A percentile compares a stretch with the other conserved stretches of the same genome.
Conservation (phyloP, 2,329 filamentous ascomycete genomes). For the Westerdykella ornata region DNA sequence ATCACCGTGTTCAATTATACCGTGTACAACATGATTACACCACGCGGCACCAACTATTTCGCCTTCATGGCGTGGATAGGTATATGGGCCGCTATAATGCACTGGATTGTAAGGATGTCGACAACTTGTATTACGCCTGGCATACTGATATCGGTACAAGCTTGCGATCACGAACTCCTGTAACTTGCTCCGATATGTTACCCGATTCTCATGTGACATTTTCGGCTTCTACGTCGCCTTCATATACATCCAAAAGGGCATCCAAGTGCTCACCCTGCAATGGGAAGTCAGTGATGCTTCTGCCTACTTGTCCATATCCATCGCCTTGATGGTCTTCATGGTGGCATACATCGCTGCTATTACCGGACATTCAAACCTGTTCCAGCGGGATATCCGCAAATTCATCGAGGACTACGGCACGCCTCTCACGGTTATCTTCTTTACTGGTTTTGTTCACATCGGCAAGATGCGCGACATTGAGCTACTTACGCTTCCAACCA, state of each 20-base stretch:
- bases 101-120: conserved; percentile 44
- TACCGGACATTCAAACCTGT: conserved; percentile 63
- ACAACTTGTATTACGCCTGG: not conserved
- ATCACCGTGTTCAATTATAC: conserved; percentile 95
- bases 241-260: conserved; percentile 86
- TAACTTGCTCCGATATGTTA: conserved; percentile 83
- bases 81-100: conserved; percentile 57
- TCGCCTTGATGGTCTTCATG: conserved; percentile 70
- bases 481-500: conserved; percentile 66
- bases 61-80: conserved; percentile 91
- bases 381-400: conserved; percentile 66
- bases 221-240: conserved; percentile 92
- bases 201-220: conserved; percentile 85
- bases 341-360: conserved; percentile 67
- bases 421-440: conserved; percentile 62
- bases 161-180: conserved; percentile 73
- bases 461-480: conserved; percentile 69
- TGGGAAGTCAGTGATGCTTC: conserved; percentile 57
- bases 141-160: conserved; percentile 36
- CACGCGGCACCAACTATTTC: conserved; percentile 72
- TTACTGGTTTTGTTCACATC: conserved; percentile 81
- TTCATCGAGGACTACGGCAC: conserved; percentile 89
- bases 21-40: conserved; percentile 79
- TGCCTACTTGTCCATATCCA: conserved; percentile 69
- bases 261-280: conserved; percentile 74